Evolutionary conservation across 768 basidiomycete genomes (phyloP).

Genomic region (Collybiopsis confluens): DNA sequence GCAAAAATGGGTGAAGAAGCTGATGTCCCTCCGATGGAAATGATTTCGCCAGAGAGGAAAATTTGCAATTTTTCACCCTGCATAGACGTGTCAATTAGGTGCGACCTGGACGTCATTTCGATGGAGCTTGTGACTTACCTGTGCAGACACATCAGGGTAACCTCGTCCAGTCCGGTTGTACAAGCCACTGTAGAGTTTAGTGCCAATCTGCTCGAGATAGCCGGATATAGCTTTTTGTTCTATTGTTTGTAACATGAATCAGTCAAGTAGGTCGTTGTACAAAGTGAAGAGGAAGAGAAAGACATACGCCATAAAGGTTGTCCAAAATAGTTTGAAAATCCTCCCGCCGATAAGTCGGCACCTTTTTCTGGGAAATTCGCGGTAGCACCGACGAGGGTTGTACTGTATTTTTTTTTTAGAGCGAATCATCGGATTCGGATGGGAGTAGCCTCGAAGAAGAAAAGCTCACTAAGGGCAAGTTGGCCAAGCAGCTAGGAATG

Average conservation of each 20-base stretch:
- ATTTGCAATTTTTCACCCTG: slow-evolving; percentile 37
- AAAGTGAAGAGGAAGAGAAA: slow-evolving; percentile 4
- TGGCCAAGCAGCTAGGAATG: slow-evolving; percentile 31
- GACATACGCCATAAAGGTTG: slow-evolving; percentile 32
- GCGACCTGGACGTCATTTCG: background rate
- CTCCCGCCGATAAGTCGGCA: slow-evolving; percentile 10
- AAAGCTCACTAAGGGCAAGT: slow-evolving; percentile 33
- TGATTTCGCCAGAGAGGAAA: slow-evolving; percentile 39
- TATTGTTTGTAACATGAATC: slow-evolving; percentile 6
- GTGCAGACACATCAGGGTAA: slow-evolving; percentile 11
- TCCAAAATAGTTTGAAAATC: slow-evolving; percentile 14
- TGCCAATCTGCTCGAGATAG: slow-evolving; percentile 26
- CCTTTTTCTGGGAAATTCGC: slow-evolving; percentile 21
- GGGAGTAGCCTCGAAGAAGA: background rate
- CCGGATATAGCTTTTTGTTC: slow-evolving; percentile 28
- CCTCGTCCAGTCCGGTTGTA: slow-evolving; percentile 32
- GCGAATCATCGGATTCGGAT: background rate
- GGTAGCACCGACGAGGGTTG: slow-evolving; percentile 35
- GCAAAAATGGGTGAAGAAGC: slow-evolving; percentile 57
- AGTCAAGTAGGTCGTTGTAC: background rate
- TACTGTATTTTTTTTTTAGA: background rate
- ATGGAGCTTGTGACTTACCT: no score
- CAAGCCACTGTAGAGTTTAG: slow-evolving; percentile 30
- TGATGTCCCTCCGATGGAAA: slow-evolving; percentile 51
- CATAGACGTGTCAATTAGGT: slow-evolving; percentile 7